phyloP scores from a whole-genome alignment of 2,329 filamentous ascomycete genomes.

The Plenodomus lindquistii region DNA sequence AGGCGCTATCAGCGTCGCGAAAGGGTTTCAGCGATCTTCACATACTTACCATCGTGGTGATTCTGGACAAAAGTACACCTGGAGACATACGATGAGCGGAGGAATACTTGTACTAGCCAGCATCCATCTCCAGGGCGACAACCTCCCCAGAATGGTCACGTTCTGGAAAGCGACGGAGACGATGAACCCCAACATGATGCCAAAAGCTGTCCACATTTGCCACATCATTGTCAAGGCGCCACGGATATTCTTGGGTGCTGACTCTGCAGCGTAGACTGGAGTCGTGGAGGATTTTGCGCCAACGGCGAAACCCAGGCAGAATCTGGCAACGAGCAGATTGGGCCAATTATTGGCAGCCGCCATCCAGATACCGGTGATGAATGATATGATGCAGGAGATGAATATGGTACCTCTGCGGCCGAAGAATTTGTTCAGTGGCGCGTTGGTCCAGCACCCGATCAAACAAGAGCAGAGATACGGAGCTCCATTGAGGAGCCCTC shows the following conservation, averaged over 20 bases:
- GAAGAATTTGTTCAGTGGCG: conserved; percentile 36
- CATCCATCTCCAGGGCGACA: conserved; percentile 40
- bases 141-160: conserved; percentile 26
- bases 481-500: conserved; percentile 35
- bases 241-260: conserved; percentile 53
- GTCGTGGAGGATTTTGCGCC: conserved; percentile 46
- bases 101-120: conserved; percentile 37
- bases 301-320: conserved; percentile 39
- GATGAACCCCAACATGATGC: conserved; percentile 41
- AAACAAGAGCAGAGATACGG: conserved; percentile 46
- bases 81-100: conserved; percentile 34
- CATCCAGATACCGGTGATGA: conserved; percentile 39
- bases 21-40: background rate
- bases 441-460: conserved; percentile 40
- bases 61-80: conserved; percentile 39
- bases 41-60: conserved; percentile 30
- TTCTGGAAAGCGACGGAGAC: conserved; percentile 36
- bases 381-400: conserved; percentile 39
- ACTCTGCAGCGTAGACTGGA: conserved; percentile 54
- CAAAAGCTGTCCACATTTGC: conserved; percentile 51
- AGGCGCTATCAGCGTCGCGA: background rate
- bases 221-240: conserved; percentile 58
- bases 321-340: conserved; percentile 37
- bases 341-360: conserved; percentile 35
- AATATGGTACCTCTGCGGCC: conserved; percentile 41